Conservation (phyloP, 192 early-diverging fungal species). For the Gamsiella multidivaricata region DNA sequence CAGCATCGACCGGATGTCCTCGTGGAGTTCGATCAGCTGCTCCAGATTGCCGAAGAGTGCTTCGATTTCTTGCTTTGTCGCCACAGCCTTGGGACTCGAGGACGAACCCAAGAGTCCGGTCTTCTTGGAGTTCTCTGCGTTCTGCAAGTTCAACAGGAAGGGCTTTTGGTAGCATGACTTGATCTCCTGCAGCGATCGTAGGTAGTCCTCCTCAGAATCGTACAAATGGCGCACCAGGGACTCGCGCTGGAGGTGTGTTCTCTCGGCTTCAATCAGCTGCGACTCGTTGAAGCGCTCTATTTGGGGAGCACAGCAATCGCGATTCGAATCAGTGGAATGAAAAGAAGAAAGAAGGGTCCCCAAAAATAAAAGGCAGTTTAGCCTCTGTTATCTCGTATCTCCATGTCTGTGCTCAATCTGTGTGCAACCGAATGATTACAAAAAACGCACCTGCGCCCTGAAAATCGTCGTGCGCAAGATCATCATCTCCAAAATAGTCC, state of each 20-base stretch:
- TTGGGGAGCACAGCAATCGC: neutral
- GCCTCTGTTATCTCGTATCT: too few species aligned
- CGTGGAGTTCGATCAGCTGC: constrained; percentile 38
- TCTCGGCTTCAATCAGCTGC: constrained; percentile 42
- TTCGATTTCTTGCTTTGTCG: constrained; percentile 40
- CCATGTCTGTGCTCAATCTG: neutral
- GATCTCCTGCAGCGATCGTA: constrained; percentile 44
- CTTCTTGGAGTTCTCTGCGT: constrained; percentile 22
- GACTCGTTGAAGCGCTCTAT: constrained; percentile 43
- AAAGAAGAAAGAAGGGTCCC: too few species aligned
- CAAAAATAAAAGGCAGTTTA: too few species aligned
- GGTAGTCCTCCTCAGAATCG: constrained; percentile 51
- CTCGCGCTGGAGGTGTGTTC: constrained; percentile 40
- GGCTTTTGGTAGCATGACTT: constrained; percentile 33
- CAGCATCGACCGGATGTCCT: constrained; percentile 26
- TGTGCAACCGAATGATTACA: too few species aligned
- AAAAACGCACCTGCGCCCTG: constrained; percentile 24
- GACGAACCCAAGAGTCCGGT: constrained; percentile 8
- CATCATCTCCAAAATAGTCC: constrained; percentile 53
- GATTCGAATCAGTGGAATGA: neutral
- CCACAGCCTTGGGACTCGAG: constrained; percentile 23
- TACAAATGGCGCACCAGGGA: constrained; percentile 45
- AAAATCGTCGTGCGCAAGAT: constrained; percentile 13
- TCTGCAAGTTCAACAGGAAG: constrained; percentile 19
- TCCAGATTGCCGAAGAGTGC: constrained; percentile 42